Conservation (phyloP, 2,329 filamentous ascomycete species). For the Talaromyces piceae region DNA sequence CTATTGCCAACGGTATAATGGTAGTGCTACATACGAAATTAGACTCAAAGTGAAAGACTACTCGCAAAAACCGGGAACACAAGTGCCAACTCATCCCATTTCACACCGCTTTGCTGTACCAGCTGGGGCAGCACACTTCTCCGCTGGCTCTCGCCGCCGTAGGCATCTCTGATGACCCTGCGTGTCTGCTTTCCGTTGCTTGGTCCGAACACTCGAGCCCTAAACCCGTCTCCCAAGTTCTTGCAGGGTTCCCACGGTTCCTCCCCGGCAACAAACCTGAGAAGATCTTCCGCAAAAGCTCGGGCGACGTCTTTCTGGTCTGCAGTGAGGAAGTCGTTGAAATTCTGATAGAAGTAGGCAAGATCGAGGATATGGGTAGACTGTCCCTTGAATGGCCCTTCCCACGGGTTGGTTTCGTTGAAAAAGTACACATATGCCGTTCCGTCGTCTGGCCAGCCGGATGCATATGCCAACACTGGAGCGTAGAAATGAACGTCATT, state of each 20-base stretch:
- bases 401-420: constrained; percentile 43
- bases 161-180: constrained; percentile 13
- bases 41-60: constrained; percentile 1
- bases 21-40: background rate
- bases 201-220: constrained; percentile 22
- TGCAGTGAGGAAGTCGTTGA: constrained; percentile 30
- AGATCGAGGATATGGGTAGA: constrained; percentile 41
- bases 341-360: constrained; percentile 42
- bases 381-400: constrained; percentile 34
- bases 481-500: constrained; percentile 43
- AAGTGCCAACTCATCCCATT: constrained; percentile 19
- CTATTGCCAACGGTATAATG: background rate
- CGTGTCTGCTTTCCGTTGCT: constrained; percentile 11
- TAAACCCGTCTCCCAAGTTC: constrained; percentile 15
- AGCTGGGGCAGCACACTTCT: constrained; percentile 20
- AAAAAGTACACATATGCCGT: constrained; percentile 38
- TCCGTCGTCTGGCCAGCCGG: constrained; percentile 22
- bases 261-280: constrained; percentile 34
- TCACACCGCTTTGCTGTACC: constrained; percentile 11
- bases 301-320: constrained; percentile 25
- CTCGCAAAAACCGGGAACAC: constrained; percentile 10
- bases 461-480: constrained; percentile 35
- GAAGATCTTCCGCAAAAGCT: constrained; percentile 30
- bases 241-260: constrained; percentile 24
- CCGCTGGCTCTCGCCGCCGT: constrained; percentile 17